Base-by-base conservation (phyloP, 2,329 filamentous ascomycete species). In the Decorospora gaudefroyi region DNA sequence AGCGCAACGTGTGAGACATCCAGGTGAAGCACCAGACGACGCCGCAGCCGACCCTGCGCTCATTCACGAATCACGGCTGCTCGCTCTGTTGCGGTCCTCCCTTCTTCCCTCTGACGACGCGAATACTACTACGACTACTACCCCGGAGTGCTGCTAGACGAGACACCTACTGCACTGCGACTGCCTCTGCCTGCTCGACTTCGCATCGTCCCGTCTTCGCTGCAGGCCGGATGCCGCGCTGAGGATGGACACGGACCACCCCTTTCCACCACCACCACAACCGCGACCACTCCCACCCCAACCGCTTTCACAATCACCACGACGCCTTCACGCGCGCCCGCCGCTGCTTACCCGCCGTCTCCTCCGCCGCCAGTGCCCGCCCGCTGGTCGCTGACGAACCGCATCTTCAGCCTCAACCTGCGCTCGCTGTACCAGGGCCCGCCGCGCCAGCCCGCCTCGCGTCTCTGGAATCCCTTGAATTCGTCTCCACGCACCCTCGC, bases 401-500 rank as follows among this genome's bases (percentile, higher is more conserved):
- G 69, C 61, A 61, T 72, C 62, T 72, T 72, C 62, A 62, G 56
- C 57, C 58, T 70, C 59, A 60, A 67, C 49, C 52, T 57, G 35
- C 53, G 53, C 38, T 47, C 61, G 31, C 56, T 62, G 46, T 67
- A 49, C 61, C 40, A 50, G 38, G 48, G 44, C 21, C 57, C 57
- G 19, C 66, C 64, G 13, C 67, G 67, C 37, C 57, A 69, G 21
- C 72, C 75, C 41, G 72, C 77, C 22, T 76, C 78, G 40, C 74
- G 79, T 44, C 75, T 84, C 49, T 82, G 80, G 71, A 83, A 83
- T 64, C 81, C 81, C 25, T 74, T 81, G 59, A 84, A 84, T 62
- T 76, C 80, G 68, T 78, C 81, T 33, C 81, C 80, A 27, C 77
- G 79, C 46, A 53, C 57, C 25, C 52, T 62, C 28, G 61, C 58